Percentiles rank a stretch among this genome's conserved stretches.
Conservation (phyloP, 2,329 filamentous ascomycete species). For the Neocucurbitaria cava region DNA sequence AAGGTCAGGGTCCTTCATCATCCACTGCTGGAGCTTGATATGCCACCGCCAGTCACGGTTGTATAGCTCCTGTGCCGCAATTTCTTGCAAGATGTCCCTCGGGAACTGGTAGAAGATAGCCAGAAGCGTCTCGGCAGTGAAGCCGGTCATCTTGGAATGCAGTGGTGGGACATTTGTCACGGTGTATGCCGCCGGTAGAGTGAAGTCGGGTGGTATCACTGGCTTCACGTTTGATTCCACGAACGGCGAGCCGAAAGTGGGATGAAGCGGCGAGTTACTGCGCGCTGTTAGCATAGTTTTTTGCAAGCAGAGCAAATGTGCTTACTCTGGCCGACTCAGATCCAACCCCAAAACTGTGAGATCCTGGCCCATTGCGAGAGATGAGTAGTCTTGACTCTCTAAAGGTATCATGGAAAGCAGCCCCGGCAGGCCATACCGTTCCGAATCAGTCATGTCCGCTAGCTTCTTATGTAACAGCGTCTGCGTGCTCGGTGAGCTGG, state of each 20-base stretch:
- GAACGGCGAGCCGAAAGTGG: constrained; percentile 70
- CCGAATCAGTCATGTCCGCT: constrained; percentile 65
- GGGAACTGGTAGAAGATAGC: constrained; percentile 75
- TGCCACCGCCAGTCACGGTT: constrained; percentile 63
- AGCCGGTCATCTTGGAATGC: constrained; percentile 63
- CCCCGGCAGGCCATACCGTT: constrained; percentile 66
- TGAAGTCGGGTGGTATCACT: constrained; percentile 67
- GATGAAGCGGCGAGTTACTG: constrained; percentile 63
- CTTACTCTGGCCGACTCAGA: constrained; percentile 67
- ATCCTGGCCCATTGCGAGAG: constrained; percentile 68
- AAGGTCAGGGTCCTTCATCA: constrained; percentile 60
- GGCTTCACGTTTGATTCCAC: constrained; percentile 64
- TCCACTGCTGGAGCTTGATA: constrained; percentile 61
- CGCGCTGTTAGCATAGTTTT: constrained; percentile 22
- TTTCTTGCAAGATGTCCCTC: constrained; percentile 69
- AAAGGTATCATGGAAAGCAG: constrained; percentile 64
- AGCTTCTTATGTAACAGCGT: constrained; percentile 53
- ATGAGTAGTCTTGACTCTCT: constrained; percentile 58
- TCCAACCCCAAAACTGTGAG: constrained; percentile 69
- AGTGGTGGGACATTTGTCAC: constrained; percentile 71
- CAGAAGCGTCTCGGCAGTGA: constrained; percentile 70
- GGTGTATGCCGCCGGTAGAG: constrained; percentile 68
- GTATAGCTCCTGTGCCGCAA: constrained; percentile 68
- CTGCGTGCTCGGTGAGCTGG: constrained; percentile 43
- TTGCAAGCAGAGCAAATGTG: not conserved